Conservation (phyloP, 306 rosid species). For the Senna tora region DNA sequence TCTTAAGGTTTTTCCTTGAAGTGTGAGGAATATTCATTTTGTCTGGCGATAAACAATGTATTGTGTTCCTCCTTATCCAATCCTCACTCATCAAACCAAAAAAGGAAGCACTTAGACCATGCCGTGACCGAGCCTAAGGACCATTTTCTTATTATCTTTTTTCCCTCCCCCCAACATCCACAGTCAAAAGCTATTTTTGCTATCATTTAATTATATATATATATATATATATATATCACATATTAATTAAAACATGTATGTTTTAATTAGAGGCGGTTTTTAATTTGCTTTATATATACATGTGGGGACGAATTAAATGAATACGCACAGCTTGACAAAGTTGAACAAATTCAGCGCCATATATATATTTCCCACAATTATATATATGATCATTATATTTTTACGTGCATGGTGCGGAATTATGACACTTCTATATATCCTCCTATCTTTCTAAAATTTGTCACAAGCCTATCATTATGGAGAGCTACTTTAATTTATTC, state of each 20-base stretch:
- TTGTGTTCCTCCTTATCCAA: slow-evolving; percentile 67
- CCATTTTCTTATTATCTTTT: slow-evolving; percentile 45
- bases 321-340: slow-evolving; percentile 51
- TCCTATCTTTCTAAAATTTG: too few relatives aligned
- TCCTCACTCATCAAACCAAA: slow-evolving; percentile 33
- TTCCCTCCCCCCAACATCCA: slow-evolving; percentile 40
- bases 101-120: slow-evolving; percentile 34
- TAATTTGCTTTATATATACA: slow-evolving; percentile 45
- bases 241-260: too few relatives aligned
- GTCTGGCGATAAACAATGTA: slow-evolving; percentile 54
- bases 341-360: slow-evolving; percentile 40
- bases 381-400: too few relatives aligned
- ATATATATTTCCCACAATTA: background rate
- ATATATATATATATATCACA: slow-evolving; percentile 36
- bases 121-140: slow-evolving; percentile 29
- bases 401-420: slow-evolving; percentile 13
- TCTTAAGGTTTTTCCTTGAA: slow-evolving; percentile 35
- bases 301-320: slow-evolving; percentile 53
- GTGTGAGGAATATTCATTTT: slow-evolving; percentile 70
- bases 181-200: slow-evolving; percentile 55
- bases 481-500: slow-evolving; percentile 6
- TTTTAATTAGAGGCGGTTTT: slow-evolving; percentile 40
- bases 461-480: too few relatives aligned
- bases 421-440: too few relatives aligned
- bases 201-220: too few relatives aligned